Evolutionary conservation across 148 eudicot species (phyloP).

Genomic region (Rhododendron ferrugineum): DNA sequence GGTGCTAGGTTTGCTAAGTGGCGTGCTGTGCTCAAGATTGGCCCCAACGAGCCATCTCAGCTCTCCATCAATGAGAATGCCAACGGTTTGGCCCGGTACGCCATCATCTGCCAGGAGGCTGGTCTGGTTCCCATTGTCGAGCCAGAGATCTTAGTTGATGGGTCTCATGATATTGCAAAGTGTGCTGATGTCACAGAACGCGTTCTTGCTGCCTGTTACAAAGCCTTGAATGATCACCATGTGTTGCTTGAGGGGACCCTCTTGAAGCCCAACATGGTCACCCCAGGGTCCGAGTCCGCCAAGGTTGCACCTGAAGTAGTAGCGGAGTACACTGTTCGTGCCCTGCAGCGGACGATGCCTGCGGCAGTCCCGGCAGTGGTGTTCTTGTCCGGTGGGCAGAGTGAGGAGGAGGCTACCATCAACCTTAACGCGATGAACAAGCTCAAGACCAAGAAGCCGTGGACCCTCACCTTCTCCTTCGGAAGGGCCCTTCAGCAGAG

Average conservation of each 20-base stretch:
- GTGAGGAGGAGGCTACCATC: constrained; percentile 87
- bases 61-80: constrained; percentile 83
- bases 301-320: constrained; percentile 79
- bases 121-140: constrained; percentile 90
- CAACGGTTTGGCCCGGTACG: constrained; percentile 83
- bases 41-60: constrained; percentile 74
- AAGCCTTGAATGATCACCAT: constrained; percentile 87
- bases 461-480: constrained; percentile 81
- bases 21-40: constrained; percentile 84
- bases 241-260: constrained; percentile 87
- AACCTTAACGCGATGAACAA: constrained; percentile 97
- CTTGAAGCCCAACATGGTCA: constrained; percentile 95
- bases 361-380: constrained; percentile 88
- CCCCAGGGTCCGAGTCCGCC: constrained; percentile 72
- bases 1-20: constrained; percentile 86
- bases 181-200: constrained; percentile 92
- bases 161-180: constrained; percentile 64
- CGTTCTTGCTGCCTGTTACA: constrained; percentile 84
- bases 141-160: constrained; percentile 91
- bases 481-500: constrained; percentile 94
- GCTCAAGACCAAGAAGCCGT: constrained; percentile 77
- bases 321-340: constrained; percentile 81
- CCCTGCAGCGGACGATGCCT: constrained; percentile 84
- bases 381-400: constrained; percentile 97
- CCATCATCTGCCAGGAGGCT: constrained; percentile 90